Percentiles rank a stretch among this genome's conserved stretches.
These are phyloP conservation scores for Pleurotus giganteus DNA, from an alignment of 768 basidiomycete genomes.

Conservation along the genomic window DNA sequence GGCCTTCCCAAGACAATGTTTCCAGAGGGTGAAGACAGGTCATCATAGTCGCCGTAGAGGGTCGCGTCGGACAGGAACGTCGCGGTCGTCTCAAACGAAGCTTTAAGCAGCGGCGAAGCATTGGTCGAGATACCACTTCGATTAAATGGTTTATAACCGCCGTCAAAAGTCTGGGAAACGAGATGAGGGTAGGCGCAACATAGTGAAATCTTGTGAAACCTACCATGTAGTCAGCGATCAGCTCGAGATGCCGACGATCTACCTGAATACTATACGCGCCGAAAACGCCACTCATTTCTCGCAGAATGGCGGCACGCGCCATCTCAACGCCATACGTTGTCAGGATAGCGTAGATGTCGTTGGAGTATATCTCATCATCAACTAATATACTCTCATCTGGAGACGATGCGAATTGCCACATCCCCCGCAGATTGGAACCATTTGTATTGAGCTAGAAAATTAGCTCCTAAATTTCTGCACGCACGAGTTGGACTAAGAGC, in stretches of 20 bases:
- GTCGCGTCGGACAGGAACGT: constrained; percentile 94
- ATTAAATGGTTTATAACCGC: constrained; percentile 98
- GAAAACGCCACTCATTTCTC: constrained; percentile 91
- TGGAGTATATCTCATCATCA: constrained; percentile 82
- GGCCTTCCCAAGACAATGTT: constrained; percentile 90
- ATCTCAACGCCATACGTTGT: constrained; percentile 97
- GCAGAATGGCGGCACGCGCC: constrained; percentile 86
- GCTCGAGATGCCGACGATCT: constrained; percentile 87
- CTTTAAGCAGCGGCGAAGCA: constrained; percentile 94
- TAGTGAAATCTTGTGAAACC: constrained; percentile 22
- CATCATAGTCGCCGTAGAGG: constrained; percentile 93
- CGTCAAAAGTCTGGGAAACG: constrained; percentile 84
- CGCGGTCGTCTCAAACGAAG: constrained; percentile 95
- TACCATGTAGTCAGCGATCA: constrained; percentile 99
- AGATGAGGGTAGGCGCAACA: background rate
- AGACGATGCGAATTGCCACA: constrained; percentile 74
- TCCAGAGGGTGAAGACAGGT: constrained; percentile 85
- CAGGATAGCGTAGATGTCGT: constrained; percentile 91
- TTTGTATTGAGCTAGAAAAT: constrained; percentile 72
- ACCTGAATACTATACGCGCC: constrained; percentile 95
- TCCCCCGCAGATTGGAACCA: constrained; percentile 88
- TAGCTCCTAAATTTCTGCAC: background rate
- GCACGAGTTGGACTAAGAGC: background rate
- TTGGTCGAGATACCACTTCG: constrained; percentile 91
- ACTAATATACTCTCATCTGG: constrained; percentile 62